Conservation (phyloP, 2,329 filamentous ascomycete genomes). For the Dactylellina leptospora region DNA sequence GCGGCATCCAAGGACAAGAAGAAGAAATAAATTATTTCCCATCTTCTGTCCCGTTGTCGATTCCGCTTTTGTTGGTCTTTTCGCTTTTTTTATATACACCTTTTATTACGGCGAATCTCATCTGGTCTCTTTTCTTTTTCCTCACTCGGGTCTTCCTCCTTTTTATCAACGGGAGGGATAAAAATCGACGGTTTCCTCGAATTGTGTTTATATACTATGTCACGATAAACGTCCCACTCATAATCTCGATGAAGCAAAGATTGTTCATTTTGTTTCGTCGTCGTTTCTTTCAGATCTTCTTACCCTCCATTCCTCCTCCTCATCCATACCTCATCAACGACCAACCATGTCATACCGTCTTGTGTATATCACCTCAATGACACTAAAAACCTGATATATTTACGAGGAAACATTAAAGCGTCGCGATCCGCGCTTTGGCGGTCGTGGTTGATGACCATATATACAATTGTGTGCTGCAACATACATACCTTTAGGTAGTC, state of each 20-base stretch:
- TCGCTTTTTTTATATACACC: conserved; percentile 47
- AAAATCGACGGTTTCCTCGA: conserved; percentile 45
- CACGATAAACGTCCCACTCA: conserved; percentile 51
- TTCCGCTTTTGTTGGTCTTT: conserved; percentile 52
- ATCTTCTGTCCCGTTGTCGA: conserved; percentile 54
- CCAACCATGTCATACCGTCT: conserved; percentile 30
- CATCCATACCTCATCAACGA: conserved; percentile 23
- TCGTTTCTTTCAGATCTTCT: conserved; percentile 16
- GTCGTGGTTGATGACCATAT: neutral
- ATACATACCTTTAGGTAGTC: neutral
- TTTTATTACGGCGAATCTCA: conserved; percentile 54
- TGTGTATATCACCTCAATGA: conserved; percentile 48
- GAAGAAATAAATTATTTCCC: conserved; percentile 64
- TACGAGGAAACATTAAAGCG: conserved; percentile 14
- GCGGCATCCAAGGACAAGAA: conserved; percentile 96
- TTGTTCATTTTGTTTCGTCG: conserved; percentile 33
- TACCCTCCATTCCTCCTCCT: conserved; percentile 1
- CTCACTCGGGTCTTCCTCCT: conserved; percentile 37
- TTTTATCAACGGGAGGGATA: conserved; percentile 45
- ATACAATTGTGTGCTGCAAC: neutral
- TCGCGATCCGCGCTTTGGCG: neutral
- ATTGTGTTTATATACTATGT: conserved; percentile 47
- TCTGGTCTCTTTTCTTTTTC: conserved; percentile 39
- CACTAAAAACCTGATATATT: conserved; percentile 25
- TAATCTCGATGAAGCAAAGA: conserved; percentile 46